phyloP scores from a whole-genome alignment of 2,329 filamentous ascomycete species.

The Colletotrichum tropicicola region DNA sequence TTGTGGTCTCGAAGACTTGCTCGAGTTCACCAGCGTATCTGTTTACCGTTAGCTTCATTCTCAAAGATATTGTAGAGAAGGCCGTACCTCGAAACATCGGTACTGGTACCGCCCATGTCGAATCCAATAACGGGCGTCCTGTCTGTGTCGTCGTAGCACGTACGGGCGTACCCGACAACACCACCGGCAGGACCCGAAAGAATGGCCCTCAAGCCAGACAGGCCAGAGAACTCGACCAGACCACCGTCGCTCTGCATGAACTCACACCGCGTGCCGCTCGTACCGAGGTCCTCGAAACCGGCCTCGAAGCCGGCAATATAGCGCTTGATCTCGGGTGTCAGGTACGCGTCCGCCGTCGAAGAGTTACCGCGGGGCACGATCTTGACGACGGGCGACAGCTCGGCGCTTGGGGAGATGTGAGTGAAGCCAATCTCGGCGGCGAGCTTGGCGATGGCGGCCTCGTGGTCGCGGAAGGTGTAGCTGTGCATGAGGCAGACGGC shows the following conservation, averaged over 20 bases:
- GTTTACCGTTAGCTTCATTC: background rate
- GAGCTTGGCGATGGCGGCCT: conserved; percentile 43
- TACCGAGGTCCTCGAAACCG: conserved; percentile 62
- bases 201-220: conserved; percentile 75
- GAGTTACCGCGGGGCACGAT: conserved; percentile 79
- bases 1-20: conserved; percentile 75
- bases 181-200: conserved; percentile 82
- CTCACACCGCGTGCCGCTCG: conserved; percentile 64
- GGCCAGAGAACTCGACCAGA: conserved; percentile 63
- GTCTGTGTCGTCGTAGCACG: conserved; percentile 74
- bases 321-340: conserved; percentile 76
- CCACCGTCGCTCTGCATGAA: conserved; percentile 74
- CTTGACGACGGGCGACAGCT: conserved; percentile 73
- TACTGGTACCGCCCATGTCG: conserved; percentile 76
- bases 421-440: conserved; percentile 61
- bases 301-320: conserved; percentile 63
- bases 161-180: conserved; percentile 80
- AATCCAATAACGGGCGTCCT: conserved; percentile 79
- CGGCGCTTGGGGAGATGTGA: conserved; percentile 60
- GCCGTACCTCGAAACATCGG: conserved; percentile 76
- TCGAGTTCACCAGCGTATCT: conserved; percentile 36
- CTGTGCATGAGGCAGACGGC: conserved; percentile 78
- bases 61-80: conserved; percentile 32
- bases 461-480: conserved; percentile 75
- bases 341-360: conserved; percentile 81